These are phyloP conservation scores for Balakata baccata DNA, from an alignment of 345 rosid genomes.

Conservation along the genomic window DNA sequence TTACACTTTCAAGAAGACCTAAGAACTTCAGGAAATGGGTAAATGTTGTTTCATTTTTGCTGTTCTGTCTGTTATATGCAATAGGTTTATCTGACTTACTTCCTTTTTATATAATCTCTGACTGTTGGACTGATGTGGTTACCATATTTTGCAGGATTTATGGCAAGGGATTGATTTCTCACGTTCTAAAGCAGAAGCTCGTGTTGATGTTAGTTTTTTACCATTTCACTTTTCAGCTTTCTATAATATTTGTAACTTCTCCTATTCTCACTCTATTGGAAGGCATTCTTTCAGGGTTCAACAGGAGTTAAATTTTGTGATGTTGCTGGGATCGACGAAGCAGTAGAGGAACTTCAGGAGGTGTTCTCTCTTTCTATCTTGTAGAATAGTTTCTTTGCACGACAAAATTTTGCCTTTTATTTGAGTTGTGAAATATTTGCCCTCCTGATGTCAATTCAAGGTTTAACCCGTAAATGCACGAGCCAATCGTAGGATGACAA, in stretches of 20 bases:
- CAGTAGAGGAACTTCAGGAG: conserved; percentile 98
- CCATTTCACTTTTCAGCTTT: not conserved
- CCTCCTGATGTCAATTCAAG: no score
- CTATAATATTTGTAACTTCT: conserved; percentile 8
- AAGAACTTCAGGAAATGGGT: conserved; percentile 99
- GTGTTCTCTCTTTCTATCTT: conserved; percentile 35
- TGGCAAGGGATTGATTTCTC: conserved; percentile 99
- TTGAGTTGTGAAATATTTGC: conserved; percentile 5
- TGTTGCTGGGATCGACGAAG: conserved; percentile 97
- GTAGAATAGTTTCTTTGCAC: not conserved
- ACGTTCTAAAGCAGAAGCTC: conserved; percentile 97
- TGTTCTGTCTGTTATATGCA: conserved; percentile 3
- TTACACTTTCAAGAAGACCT: conserved; percentile 86
- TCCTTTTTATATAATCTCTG: not conserved
- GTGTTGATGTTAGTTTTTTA: conserved; percentile 74
- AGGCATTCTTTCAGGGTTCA: conserved; percentile 60
- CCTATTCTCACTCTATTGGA: conserved; percentile 16
- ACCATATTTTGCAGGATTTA: conserved; percentile 56
- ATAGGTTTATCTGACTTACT: not conserved
- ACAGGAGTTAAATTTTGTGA: conserved; percentile 88
- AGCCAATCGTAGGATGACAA: no score
- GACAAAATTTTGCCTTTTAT: not conserved
- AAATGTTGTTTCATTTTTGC: conserved; percentile 23
- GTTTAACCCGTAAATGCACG: no score
- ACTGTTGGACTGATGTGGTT: conserved; percentile 13